A percentile compares a stretch with the other conserved stretches of the same genome.
Conservation (phyloP, 768 basidiomycete genomes). For the Pleurotus eryngii region DNA sequence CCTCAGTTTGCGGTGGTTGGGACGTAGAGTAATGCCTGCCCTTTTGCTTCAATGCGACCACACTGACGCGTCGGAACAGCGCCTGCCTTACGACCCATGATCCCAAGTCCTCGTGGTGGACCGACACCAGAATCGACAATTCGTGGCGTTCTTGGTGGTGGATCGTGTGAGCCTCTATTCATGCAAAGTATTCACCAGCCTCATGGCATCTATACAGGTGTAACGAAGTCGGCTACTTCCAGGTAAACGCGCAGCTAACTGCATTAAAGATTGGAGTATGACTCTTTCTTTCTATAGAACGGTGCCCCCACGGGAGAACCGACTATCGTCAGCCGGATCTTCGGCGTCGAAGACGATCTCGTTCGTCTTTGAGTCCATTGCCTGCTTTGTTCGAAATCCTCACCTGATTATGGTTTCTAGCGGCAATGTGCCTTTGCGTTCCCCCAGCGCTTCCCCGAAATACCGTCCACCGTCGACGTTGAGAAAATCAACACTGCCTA, state of each 20-base stretch:
- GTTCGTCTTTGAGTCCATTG: constrained; percentile 23
- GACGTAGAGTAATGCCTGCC: constrained; percentile 41
- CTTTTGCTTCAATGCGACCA: too few relatives aligned
- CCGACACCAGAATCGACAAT: constrained; percentile 54
- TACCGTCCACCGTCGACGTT: constrained; percentile 33
- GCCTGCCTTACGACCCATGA: constrained; percentile 41
- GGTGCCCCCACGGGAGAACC: constrained; percentile 35
- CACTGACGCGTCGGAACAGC: constrained; percentile 17
- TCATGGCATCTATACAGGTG: constrained; percentile 37
- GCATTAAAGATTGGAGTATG: not conserved
- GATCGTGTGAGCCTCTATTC: constrained; percentile 47
- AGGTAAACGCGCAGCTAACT: constrained; percentile 25
- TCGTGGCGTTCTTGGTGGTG: constrained; percentile 62
- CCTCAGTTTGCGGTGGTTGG: constrained; percentile 46
- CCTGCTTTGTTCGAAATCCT: not conserved
- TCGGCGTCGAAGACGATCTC: constrained; percentile 53
- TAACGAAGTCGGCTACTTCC: constrained; percentile 64
- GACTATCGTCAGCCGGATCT: constrained; percentile 49
- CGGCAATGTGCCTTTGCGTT: constrained; percentile 70
- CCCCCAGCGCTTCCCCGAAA: constrained; percentile 45
- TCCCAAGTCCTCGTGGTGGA: constrained; percentile 41
- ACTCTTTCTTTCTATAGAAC: constrained; percentile 26
- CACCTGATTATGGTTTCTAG: constrained; percentile 23
- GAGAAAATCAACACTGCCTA: constrained; percentile 45
- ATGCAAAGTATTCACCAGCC: too few relatives aligned